Evolutionary conservation across 345 rosid genomes (phyloP), one percentile per base, ranked within the genome.

Genomic region (Theobroma cacao): DNA sequence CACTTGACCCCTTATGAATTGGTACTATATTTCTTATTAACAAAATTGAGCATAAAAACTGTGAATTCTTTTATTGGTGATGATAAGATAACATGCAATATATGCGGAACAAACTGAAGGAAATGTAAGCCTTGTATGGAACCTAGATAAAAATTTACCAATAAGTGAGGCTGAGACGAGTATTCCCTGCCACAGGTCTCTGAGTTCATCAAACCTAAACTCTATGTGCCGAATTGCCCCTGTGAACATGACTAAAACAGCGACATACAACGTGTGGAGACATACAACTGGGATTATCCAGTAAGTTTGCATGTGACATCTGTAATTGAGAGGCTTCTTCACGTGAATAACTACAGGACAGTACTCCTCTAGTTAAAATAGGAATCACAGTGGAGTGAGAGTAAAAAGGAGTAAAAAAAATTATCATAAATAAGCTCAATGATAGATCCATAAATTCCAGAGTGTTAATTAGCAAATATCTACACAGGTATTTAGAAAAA

Each of bases 181-280:
- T 67, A 93, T 93, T 55, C 97, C 98, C 75, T 81, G 82, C 98
- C 94, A 91, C 60, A 91, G 93, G 84, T 95, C 95, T 86, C 76
- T 93, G 82, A 95, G 89, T 82, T 95, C 97, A 66, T 93, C 89
- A 83, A 95, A 95, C 50, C 92, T 86, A 80, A 95, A 95, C 81
- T 95, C 97, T 67, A 95, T 84, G 80, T 91, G 98, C 45, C 89
- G 89, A 79, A 93, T 80, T 0, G 91, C 90, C 67, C 87, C 77
- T 9, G 92, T 88, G 77, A 91, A 89, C 68, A 86, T 91, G 77
- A 89, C 80, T 79, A 95, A 84, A 73, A 81, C 82, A 75, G 88
- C 82, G 31, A 95, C 87, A 79, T 90, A 91, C 40, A 85, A 70
- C 1, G 77, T 55, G 74, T 95, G 98, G 59, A 95, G 85, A 77